phyloP scores from a whole-genome alignment of 345 rosid species.

The Camelina laxa region DNA sequence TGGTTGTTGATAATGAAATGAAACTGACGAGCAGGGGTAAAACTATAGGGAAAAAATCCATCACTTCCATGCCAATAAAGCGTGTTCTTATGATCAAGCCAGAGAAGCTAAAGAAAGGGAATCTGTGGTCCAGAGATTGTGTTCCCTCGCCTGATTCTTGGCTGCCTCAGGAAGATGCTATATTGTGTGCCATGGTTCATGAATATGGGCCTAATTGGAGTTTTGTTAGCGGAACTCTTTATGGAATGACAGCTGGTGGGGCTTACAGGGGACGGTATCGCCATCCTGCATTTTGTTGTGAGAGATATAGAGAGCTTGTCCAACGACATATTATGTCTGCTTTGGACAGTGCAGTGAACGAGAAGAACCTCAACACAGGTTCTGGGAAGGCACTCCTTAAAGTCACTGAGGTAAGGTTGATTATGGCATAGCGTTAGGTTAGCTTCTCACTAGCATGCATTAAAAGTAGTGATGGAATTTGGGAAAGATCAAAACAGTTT shows the following conservation, averaged over 20 bases:
- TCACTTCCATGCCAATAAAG: conserved; percentile 81
- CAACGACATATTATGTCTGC: conserved; percentile 75
- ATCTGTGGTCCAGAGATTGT: conserved; percentile 91
- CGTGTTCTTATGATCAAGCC: conserved; percentile 81
- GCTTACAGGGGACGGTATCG: conserved; percentile 91
- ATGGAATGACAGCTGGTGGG: conserved; percentile 97
- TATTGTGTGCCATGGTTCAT: conserved; percentile 96
- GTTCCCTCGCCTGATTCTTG: conserved; percentile 92
- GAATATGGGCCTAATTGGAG: conserved; percentile 97
- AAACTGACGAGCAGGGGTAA: conserved; percentile 71
- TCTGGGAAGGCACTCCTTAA: conserved; percentile 93
- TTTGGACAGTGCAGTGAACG: conserved; percentile 65
- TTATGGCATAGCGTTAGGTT: conserved; percentile 19
- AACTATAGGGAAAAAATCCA: conserved; percentile 76
- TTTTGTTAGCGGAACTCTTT: conserved; percentile 76
- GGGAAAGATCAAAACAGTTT: neutral
- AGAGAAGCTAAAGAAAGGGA: conserved; percentile 91
- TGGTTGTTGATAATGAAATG: conserved; percentile 64
- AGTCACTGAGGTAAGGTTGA: conserved; percentile 87
- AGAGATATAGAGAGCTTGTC: conserved; percentile 88
- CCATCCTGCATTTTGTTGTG: conserved; percentile 92
- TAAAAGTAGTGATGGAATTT: conserved; percentile 12
- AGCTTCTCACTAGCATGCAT: conserved; percentile 13
- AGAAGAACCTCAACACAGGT: conserved; percentile 63
- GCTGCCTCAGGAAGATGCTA: conserved; percentile 97